phyloP scores from a whole-genome alignment of 2,329 filamentous ascomycete species.

The Catunica adiposa region DNA sequence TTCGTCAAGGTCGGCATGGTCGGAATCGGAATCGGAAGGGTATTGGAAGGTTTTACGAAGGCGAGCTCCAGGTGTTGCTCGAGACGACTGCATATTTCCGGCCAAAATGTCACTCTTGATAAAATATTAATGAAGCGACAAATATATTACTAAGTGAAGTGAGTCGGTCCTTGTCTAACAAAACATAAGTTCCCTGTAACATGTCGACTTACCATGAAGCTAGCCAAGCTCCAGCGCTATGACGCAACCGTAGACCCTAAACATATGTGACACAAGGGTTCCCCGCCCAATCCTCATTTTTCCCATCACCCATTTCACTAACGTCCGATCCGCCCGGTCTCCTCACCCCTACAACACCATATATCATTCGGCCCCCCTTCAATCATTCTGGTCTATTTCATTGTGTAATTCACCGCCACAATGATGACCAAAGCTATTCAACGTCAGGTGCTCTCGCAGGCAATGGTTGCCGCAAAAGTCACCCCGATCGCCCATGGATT shows the following conservation, averaged over 20 bases:
- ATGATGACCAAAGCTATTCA: slow-evolving; percentile 13
- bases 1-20: slow-evolving; percentile 52
- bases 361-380: too few species aligned
- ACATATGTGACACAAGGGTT: not conserved
- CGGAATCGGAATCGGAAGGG: slow-evolving; percentile 41
- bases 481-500: too few species aligned
- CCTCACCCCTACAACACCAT: not conserved
- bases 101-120: too few species aligned
- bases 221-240: not conserved
- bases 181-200: too few species aligned
- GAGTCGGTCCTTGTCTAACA: too few species aligned
- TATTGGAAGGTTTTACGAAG: slow-evolving; percentile 66
- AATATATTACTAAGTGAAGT: too few species aligned
- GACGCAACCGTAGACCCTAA: slow-evolving; percentile 4
- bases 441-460: slow-evolving; percentile 3
- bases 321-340: not conserved
- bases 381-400: not conserved
- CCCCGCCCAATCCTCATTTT: not conserved
- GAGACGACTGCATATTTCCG: not conserved
- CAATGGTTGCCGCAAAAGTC: not conserved
- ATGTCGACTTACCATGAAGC: too few species aligned
- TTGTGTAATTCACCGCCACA: not conserved
- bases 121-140: too few species aligned
- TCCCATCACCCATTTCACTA: not conserved
- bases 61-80: slow-evolving; percentile 28